Evolutionary conservation across 495 filamentous ascomycete species (phyloP).

Genomic region (Podospora comata): DNA sequence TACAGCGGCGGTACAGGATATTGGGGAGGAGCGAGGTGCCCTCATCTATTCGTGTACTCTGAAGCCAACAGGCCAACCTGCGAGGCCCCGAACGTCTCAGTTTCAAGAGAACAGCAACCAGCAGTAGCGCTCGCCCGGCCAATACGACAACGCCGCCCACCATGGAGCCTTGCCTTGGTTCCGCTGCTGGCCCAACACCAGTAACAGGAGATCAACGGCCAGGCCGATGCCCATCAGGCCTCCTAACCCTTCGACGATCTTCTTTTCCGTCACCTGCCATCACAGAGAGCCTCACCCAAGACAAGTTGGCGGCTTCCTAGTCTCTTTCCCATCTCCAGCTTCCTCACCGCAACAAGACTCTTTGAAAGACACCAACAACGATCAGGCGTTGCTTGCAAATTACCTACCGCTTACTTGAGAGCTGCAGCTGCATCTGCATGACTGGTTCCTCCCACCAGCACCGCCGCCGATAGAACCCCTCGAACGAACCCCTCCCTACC

Average conservation of each 20-base stretch:
- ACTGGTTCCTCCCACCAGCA: slow-evolving; percentile 8
- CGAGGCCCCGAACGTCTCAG: slow-evolving; percentile 1
- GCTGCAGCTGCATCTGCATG: slow-evolving; percentile 4
- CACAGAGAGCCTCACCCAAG: not conserved
- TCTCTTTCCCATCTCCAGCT: not conserved
- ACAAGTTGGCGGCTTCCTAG: not conserved
- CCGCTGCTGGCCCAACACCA: slow-evolving; percentile 7
- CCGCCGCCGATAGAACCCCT: not conserved
- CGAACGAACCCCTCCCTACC: not conserved
- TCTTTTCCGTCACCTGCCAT: slow-evolving; percentile 2
- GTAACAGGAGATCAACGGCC: slow-evolving; percentile 6
- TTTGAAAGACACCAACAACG: not conserved
- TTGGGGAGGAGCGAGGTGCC: not conserved
- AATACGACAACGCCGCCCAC: slow-evolving; percentile 3
- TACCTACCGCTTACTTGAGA: not conserved
- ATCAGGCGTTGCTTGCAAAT: not conserved
- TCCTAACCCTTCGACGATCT: slow-evolving; percentile 7
- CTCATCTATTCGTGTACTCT: slow-evolving; percentile 1
- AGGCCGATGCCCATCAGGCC: slow-evolving; percentile 8
- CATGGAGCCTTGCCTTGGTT: slow-evolving; percentile 5
- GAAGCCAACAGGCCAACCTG: not conserved
- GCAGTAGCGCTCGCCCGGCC: slow-evolving; percentile 9
- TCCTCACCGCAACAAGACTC: not conserved
- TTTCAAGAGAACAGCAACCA: slow-evolving; percentile 2
- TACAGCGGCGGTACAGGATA: not conserved